A percentile compares a stretch with the other conserved stretches of the same genome.
Evolutionary conservation across 345 rosid species (phyloP).

Genomic region (Sapria himalayana): DNA sequence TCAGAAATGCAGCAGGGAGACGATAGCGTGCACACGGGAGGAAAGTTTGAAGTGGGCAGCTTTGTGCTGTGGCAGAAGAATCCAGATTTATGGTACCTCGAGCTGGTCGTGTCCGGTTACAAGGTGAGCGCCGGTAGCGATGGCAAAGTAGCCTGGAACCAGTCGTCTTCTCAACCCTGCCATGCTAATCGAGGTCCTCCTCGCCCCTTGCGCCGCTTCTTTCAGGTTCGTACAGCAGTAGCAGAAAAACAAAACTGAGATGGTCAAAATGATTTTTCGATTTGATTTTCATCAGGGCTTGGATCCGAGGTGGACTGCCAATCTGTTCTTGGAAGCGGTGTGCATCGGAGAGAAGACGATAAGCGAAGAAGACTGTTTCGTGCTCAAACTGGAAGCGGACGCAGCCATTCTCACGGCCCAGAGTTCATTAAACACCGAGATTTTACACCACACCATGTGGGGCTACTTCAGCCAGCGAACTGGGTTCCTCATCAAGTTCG

Average conservation of each 20-base stretch:
- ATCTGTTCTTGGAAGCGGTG: constrained; percentile 48
- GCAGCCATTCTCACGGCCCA: constrained; percentile 31
- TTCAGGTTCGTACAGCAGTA: too few species aligned
- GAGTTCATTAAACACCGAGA: constrained; percentile 44
- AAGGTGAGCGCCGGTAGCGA: constrained; percentile 83
- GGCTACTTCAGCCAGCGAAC: constrained; percentile 87
- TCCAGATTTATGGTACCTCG: constrained; percentile 75
- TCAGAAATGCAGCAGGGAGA: constrained; percentile 52
- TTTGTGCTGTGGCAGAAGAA: constrained; percentile 87
- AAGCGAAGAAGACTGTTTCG: constrained; percentile 45
- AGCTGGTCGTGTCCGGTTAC: constrained; percentile 65
- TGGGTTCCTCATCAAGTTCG: constrained; percentile 46
- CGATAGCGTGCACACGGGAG: constrained; percentile 22
- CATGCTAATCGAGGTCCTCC: constrained; percentile 71
- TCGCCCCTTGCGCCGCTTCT: constrained; percentile 73
- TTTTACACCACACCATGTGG: constrained; percentile 70
- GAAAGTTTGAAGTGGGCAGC: constrained; percentile 57
- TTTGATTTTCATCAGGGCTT: constrained; percentile 27
- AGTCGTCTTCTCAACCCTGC: constrained; percentile 62
- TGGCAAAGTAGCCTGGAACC: constrained; percentile 85
- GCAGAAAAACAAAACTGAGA: too few species aligned
- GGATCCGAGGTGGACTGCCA: constrained; percentile 68
- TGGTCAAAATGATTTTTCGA: background rate
- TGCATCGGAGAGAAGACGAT: constrained; percentile 47
- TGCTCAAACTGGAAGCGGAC: constrained; percentile 47